A percentile compares a stretch with the other conserved stretches of the same genome.
Conservation (phyloP, 805 yeast species). For the Isabelozyma gotoi region DNA sequence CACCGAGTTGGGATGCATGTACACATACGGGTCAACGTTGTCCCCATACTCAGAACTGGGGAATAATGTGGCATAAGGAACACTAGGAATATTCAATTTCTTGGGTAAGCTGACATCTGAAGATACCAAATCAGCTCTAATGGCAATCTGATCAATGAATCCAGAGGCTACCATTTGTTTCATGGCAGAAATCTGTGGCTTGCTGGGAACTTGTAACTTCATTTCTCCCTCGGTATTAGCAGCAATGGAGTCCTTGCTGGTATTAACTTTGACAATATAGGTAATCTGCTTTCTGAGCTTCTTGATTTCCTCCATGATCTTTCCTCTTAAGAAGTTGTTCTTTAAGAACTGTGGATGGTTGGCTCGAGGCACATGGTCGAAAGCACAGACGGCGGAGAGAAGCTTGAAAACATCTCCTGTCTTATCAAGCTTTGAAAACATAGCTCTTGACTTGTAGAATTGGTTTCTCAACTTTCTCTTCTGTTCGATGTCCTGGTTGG, state of each 20-base stretch:
- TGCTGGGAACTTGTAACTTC: slow-evolving; percentile 65
- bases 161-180: slow-evolving; percentile 95
- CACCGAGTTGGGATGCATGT: slow-evolving; percentile 78
- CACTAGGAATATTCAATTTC: slow-evolving; percentile 52
- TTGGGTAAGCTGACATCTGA: slow-evolving; percentile 61
- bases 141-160: slow-evolving; percentile 85
- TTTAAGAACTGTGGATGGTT: slow-evolving; percentile 48
- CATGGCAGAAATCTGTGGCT: slow-evolving; percentile 68
- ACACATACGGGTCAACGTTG: slow-evolving; percentile 57
- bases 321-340: slow-evolving; percentile 69
- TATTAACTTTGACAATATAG: slow-evolving; percentile 67
- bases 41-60: slow-evolving; percentile 39
- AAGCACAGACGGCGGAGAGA: slow-evolving; percentile 83
- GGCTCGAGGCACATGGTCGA: slow-evolving; percentile 65
- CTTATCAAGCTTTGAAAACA: slow-evolving; percentile 68
- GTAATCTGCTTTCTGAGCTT: slow-evolving; percentile 80
- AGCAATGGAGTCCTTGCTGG: slow-evolving; percentile 61
- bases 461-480: slow-evolving; percentile 45
- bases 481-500: slow-evolving; percentile 36
- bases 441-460: slow-evolving; percentile 56
- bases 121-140: slow-evolving; percentile 73
- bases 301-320: slow-evolving; percentile 79
- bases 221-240: slow-evolving; percentile 35
- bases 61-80: slow-evolving; percentile 66
- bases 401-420: slow-evolving; percentile 73